Evolutionary conservation across 169 alveolate species (phyloP), one percentile per base, ranked within the genome.

Genomic region (Eimeria sp.): DNA sequence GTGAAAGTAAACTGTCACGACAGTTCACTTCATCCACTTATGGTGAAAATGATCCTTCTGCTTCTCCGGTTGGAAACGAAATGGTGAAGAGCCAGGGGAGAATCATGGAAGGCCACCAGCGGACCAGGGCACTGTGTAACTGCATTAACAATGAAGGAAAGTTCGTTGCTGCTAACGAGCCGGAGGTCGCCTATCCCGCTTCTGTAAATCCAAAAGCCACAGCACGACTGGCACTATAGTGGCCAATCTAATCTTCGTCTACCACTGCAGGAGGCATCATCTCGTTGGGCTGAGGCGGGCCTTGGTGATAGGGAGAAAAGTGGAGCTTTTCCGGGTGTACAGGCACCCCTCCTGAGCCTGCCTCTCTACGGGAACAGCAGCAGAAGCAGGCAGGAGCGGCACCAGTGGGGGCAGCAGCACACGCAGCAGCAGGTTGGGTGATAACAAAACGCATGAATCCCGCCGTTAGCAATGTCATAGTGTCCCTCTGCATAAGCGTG

Each of bases 261-360:
- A 78, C 89, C 34, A 67, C 63, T 6, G 82, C 80, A 18, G 65
- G 82, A 16, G 95, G 95, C 95, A 90, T 51, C 43, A 72, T 86
- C 82, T 90, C 95, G 51, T 78, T 76, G 5, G 95, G 89, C 80
- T 76, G 89, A 4, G 95, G 95, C 25, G 95, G 82, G 3, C 89
- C 88, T 45, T 78, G 95, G 63, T 90, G 89, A 47, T 90, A 90
- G 13, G 89, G 65, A 11, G 88, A 67, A 65, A 90, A 90, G 47
- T 78, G 95, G 61, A 90, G 95, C 82, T 90, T 72, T 82, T 90
- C 95, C 16, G 89, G 89, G 89, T 90, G 89, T 58, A 90, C 95
- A 20, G 88, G 88, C 47, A 90, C 95, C 89, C 95, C 95, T 45
- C 82, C 95, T 22, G 95, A 90, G 51, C 95, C 95, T 45, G 95